phyloP scores from a whole-genome alignment of 257 asterid species.

The Osmanthus fragrans region DNA sequence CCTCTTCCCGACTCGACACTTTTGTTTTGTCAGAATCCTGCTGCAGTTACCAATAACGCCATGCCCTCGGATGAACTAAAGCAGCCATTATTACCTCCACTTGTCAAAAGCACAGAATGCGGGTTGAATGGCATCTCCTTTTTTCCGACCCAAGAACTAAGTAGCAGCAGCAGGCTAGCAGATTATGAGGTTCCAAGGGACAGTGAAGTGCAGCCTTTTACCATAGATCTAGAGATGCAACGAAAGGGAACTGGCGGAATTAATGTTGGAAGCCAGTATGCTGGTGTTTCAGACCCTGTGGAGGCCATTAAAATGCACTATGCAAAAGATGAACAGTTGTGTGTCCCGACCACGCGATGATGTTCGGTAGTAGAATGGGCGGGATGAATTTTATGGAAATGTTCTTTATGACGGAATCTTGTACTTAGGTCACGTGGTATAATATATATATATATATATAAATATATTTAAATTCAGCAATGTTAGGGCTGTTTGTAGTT shows the following conservation, averaged over 20 bases:
- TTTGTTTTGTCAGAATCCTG: constrained; percentile 71
- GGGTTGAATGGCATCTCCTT: constrained; percentile 51
- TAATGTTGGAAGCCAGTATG: constrained; percentile 62
- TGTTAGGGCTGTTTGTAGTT: constrained; percentile 45
- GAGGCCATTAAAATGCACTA: constrained; percentile 79
- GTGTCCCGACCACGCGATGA: constrained; percentile 46
- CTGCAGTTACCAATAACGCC: constrained; percentile 56
- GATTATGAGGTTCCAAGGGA: constrained; percentile 47
- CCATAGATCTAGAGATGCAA: constrained; percentile 67
- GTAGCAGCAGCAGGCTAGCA: constrained; percentile 38
- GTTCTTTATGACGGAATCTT: constrained; percentile 29
- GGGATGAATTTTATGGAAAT: constrained; percentile 29
- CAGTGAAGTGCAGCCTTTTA: constrained; percentile 53
- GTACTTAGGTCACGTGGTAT: constrained; percentile 56
- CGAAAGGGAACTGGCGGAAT: constrained; percentile 63
- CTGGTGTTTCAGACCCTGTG: constrained; percentile 80
- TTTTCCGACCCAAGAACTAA: constrained; percentile 44
- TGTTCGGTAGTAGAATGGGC: constrained; percentile 60
- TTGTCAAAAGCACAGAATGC: neutral
- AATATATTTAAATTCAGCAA: constrained; percentile 41
- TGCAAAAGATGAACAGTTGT: constrained; percentile 55
- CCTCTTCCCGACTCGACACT: constrained; percentile 59
- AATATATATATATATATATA: constrained; percentile 36
- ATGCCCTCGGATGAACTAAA: constrained; percentile 47
- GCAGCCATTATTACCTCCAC: constrained; percentile 20